phyloP scores from a whole-genome alignment of 225 moss, liverwort and hornwort species.

The Sphagnum tenellum region DNA sequence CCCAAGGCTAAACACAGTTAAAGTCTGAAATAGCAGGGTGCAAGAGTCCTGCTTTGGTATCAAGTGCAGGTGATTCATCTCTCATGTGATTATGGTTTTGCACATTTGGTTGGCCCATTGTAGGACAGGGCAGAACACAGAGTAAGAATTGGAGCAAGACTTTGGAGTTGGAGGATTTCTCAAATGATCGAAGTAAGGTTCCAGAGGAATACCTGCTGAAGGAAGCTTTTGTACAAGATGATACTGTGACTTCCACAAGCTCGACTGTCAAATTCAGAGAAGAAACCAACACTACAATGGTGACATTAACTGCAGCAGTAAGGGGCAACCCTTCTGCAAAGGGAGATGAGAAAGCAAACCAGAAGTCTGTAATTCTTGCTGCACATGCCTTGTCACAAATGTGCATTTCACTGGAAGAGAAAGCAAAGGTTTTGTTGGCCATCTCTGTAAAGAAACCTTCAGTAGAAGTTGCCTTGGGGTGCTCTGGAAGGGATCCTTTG shows the following conservation, averaged over 20 bases:
- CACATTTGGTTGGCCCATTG: too few relatives aligned
- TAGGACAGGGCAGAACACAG: neutral
- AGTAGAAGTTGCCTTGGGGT: neutral
- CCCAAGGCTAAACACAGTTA: too few relatives aligned
- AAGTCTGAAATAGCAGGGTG: too few relatives aligned
- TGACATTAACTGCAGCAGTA: conserved; percentile 39
- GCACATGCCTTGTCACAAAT: conserved; percentile 32
- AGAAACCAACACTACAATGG: conserved; percentile 24
- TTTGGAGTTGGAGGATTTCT: neutral
- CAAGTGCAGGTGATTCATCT: too few relatives aligned
- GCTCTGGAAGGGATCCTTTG: too few relatives aligned
- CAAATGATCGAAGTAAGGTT: conserved; percentile 1
- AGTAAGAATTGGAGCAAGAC: neutral
- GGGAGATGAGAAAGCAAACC: conserved; percentile 18
- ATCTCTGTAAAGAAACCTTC: neutral
- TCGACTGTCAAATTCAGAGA: conserved; percentile 37
- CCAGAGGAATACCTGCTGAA: conserved; percentile 7
- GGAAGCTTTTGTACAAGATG: conserved; percentile 24
- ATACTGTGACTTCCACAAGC: conserved; percentile 34
- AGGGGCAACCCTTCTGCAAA: conserved; percentile 12
- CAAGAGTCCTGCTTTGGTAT: too few relatives aligned
- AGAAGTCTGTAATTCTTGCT: conserved; percentile 39
- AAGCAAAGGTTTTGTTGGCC: conserved; percentile 26
- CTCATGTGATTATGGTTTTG: too few relatives aligned
- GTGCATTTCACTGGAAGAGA: conserved; percentile 33